Evolutionary conservation across 1,284 basidiomycete genomes (phyloP), one percentile per base, ranked within the genome.

Genomic region (Schizophyllum commune): DNA sequence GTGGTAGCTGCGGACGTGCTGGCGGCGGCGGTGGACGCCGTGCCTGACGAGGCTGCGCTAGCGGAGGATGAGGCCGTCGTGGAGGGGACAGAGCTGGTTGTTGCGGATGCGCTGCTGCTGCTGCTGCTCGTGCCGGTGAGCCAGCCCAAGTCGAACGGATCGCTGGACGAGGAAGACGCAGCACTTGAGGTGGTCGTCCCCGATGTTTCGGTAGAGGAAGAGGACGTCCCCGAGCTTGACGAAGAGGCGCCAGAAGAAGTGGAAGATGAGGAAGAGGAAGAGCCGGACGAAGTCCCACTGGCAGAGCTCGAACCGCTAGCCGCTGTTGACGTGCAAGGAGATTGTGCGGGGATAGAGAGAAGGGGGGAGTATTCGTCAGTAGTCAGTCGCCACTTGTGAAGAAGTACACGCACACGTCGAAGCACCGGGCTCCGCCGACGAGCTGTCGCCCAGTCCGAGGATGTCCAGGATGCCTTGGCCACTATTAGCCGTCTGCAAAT

Each of bases 61-160:
- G 65, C 17, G 4, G 58, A 63, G 32, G 64, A 62, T 15, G 68
- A 58, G 1, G 67, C 20, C 22, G 64, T 63, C 17, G 55, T 63
- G 65, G 19, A 66, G 2, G 0, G 4, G 60, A 20, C 63, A 62
- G 4, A 65, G 21, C 52, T 11, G 11, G n/a, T n/a, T 11, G 11
- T 11, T 51, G 11, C 11, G 47, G 11, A 11, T 11, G 11, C 47
- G 11, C n/a, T 51, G 47, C 47, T 11, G 11, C 47, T 51, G 11
- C 11, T 51, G n/a, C 11, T 11, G n/a, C 11, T 11, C 11, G n/a
- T 11, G 47, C 47, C n/a, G 11, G 47, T 51, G 47, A 51, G n/a
- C 47, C 11, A 51, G 11, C 11, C n/a, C 11, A 11, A n/a, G 11
- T n/a, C 11, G n/a, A 51, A 51, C n/a, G 47, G n/a, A 13, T 39